Conservation (phyloP, 2,329 filamentous ascomycete species). For the Emmonsia crescens region DNA sequence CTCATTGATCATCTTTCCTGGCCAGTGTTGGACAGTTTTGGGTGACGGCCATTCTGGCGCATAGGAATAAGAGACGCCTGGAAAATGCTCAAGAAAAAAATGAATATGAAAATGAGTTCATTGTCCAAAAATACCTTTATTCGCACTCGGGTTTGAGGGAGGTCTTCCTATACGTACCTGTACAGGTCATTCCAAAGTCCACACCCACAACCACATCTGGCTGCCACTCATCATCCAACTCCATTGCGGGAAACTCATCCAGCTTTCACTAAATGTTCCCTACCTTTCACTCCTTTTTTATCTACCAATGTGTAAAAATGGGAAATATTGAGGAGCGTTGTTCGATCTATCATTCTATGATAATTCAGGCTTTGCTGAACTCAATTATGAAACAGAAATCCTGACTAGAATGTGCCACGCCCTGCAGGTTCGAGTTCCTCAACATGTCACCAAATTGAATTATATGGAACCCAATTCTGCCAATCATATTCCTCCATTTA, state of each 20-base stretch:
- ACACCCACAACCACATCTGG: constrained; percentile 15
- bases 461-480: background rate
- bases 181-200: constrained; percentile 9
- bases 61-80: constrained; percentile 28
- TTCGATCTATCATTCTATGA: too few species aligned
- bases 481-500: background rate
- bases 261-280: constrained; percentile 14
- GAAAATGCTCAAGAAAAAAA: too few species aligned
- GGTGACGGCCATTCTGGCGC: constrained; percentile 24
- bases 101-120: too few species aligned
- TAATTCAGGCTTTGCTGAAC: too few species aligned
- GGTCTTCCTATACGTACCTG: constrained; percentile 1
- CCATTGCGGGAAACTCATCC: background rate
- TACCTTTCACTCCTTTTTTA: background rate
- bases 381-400: too few species aligned
- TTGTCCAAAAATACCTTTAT: constrained; percentile 17
- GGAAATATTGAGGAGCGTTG: too few species aligned
- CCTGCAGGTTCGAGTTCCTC: background rate
- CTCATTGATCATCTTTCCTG: constrained; percentile 6
- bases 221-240: constrained; percentile 11
- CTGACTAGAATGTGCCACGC: background rate
- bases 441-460: background rate
- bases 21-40: constrained; percentile 7
- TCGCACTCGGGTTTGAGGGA: constrained; percentile 6
- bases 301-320: background rate